phyloP scores from a whole-genome alignment of 192 early-diverging fungal genomes.

The Dissophora ornata region DNA sequence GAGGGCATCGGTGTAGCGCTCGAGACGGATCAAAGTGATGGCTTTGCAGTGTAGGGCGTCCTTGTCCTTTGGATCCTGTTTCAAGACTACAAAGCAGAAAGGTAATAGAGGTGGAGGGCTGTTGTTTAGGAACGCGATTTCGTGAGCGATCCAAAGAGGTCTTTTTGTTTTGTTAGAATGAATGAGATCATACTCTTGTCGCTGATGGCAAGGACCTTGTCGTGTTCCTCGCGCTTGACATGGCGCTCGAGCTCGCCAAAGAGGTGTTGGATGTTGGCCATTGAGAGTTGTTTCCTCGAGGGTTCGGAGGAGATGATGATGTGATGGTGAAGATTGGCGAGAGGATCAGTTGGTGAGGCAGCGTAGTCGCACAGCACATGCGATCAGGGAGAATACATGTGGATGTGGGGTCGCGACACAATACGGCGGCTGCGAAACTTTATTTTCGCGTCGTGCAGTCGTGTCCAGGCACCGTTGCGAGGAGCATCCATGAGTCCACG shows the following conservation, averaged over 20 bases:
- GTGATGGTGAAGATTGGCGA: not conserved
- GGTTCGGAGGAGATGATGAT: not conserved
- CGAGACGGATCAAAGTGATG: slow-evolving; percentile 65
- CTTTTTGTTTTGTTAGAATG: no score
- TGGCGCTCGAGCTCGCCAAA: slow-evolving; percentile 66
- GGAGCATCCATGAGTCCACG: no score
- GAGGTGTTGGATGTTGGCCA: slow-evolving; percentile 55
- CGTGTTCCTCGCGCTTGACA: slow-evolving; percentile 64
- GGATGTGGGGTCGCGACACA: no score
- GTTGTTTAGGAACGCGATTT: not conserved
- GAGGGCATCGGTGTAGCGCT: slow-evolving; percentile 66
- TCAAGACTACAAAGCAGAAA: slow-evolving; percentile 49
- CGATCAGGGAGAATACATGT: no score
- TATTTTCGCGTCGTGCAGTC: no score
- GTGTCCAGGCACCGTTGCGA: no score
- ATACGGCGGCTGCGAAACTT: no score
- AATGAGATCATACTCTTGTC: slow-evolving; percentile 71
- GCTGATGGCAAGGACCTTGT: slow-evolving; percentile 59
- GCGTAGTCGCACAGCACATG: not conserved
- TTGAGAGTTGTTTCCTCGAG: not conserved
- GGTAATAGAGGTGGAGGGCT: not conserved
- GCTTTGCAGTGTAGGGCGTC: slow-evolving; percentile 70
- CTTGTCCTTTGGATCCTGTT: slow-evolving; percentile 56
- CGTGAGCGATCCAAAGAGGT: not conserved
- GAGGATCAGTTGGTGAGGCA: not conserved